phyloP scores from a whole-genome alignment of 495 filamentous ascomycete genomes.

The Venustampulla echinocandica region DNA sequence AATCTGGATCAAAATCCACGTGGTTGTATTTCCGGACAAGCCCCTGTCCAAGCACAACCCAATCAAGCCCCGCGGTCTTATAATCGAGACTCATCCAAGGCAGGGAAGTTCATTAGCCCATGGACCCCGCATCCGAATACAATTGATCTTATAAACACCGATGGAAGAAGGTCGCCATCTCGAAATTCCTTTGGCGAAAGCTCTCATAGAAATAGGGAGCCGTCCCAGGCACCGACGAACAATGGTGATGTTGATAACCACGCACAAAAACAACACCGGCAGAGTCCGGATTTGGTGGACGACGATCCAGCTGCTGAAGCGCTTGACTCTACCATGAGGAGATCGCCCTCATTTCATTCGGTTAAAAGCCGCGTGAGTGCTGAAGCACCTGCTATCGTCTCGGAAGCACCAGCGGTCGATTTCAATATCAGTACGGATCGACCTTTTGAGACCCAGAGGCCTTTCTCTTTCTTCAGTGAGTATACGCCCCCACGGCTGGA shows the following conservation, averaged over 20 bases:
- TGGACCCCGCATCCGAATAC: neutral
- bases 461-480: slow-evolving; percentile 1
- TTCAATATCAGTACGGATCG: neutral
- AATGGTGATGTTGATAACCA: neutral
- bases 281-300: slow-evolving; percentile 2
- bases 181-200: neutral
- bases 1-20: slow-evolving; percentile 2
- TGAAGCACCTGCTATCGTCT: neutral
- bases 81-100: slow-evolving; percentile 4
- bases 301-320: neutral
- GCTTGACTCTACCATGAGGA: neutral
- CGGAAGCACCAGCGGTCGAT: neutral
- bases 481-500: neutral
- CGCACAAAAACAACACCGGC: neutral
- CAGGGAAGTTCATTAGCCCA: slow-evolving; percentile 1
- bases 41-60: neutral
- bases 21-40: slow-evolving; percentile 9
- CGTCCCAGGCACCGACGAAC: neutral
- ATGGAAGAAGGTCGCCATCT: neutral
- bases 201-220: neutral
- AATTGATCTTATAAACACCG: neutral
- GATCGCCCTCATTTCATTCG: slow-evolving; percentile 2
- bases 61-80: neutral
- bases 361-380: neutral
- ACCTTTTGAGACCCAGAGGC: neutral